These are phyloP conservation scores for Heritiera fomes DNA, from an alignment of 345 rosid genomes.

Conservation along the genomic window DNA sequence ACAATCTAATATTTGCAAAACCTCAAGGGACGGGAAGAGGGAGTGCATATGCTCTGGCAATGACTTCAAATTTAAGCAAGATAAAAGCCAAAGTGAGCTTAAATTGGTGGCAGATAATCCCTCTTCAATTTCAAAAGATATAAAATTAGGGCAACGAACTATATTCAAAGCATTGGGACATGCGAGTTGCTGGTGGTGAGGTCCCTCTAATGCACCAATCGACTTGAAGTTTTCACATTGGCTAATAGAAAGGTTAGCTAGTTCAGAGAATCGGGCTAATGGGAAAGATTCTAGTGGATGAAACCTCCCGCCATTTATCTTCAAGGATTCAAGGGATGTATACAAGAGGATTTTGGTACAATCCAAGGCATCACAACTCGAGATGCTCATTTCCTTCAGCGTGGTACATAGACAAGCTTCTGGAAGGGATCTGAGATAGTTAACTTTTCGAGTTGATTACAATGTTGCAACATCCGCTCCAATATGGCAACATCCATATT, in stretches of 20 bases:
- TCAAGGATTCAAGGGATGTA: conserved; percentile 6
- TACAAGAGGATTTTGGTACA: neutral
- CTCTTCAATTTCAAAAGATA: neutral
- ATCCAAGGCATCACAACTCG: neutral
- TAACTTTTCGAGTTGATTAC: neutral
- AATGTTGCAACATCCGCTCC: neutral
- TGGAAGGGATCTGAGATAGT: neutral
- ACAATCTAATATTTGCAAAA: no score
- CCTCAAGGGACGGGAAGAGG: no score
- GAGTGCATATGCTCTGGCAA: no score
- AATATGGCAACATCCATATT: no score
- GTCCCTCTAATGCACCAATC: neutral
- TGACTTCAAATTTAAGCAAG: no score
- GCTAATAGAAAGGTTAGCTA: neutral
- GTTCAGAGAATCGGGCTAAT: neutral
- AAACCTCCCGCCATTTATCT: neutral
- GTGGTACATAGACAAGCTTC: neutral
- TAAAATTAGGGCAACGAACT: neutral
- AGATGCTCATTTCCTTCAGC: neutral
- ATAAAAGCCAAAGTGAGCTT: no score
- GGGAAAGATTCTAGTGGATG: conserved; percentile 6
- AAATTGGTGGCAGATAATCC: neutral
- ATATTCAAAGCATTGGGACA: neutral
- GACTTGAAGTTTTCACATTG: neutral
- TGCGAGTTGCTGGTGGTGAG: neutral